Evolutionary conservation across 2,329 filamentous ascomycete species (phyloP).

Genomic region (Talaromyces sp.): DNA sequence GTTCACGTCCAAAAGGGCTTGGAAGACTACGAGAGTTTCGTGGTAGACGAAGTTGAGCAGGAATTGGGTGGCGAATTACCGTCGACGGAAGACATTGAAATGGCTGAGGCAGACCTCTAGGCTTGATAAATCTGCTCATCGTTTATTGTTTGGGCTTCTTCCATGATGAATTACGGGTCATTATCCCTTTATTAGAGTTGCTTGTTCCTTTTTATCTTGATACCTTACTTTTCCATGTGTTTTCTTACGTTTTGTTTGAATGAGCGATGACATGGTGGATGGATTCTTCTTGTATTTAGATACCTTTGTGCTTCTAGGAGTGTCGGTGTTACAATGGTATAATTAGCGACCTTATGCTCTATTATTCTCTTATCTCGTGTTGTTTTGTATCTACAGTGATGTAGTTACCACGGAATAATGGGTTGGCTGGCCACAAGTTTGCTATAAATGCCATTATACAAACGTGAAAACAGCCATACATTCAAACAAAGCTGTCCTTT

Average conservation of each 20-base stretch:
- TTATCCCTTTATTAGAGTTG: neutral
- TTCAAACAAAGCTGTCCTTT: neutral
- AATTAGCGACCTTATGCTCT: neutral
- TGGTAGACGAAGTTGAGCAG: slow-evolving; percentile 86
- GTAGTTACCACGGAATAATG: neutral
- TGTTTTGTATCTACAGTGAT: too few species aligned
- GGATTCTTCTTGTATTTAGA: slow-evolving; percentile 1
- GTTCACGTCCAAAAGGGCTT: slow-evolving; percentile 89
- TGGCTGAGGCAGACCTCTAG: slow-evolving; percentile 9
- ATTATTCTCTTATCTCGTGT: neutral
- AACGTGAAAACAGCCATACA: neutral
- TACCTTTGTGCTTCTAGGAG: neutral
- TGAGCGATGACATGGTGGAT: slow-evolving; percentile 11
- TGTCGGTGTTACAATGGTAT: neutral
- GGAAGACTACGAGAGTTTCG: slow-evolving; percentile 91
- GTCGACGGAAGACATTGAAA: slow-evolving; percentile 23
- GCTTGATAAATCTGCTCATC: neutral
- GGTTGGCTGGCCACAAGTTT: neutral
- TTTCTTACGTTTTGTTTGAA: slow-evolving; percentile 4
- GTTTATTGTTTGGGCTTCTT: neutral
- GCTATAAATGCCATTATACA: neutral
- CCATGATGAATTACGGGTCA: neutral
- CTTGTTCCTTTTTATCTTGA: neutral
- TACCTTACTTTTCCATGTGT: slow-evolving; percentile 8
- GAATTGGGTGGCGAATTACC: slow-evolving; percentile 64